Base-by-base conservation (phyloP, 805 yeast genomes). In the Saturnispora galanensis region DNA sequence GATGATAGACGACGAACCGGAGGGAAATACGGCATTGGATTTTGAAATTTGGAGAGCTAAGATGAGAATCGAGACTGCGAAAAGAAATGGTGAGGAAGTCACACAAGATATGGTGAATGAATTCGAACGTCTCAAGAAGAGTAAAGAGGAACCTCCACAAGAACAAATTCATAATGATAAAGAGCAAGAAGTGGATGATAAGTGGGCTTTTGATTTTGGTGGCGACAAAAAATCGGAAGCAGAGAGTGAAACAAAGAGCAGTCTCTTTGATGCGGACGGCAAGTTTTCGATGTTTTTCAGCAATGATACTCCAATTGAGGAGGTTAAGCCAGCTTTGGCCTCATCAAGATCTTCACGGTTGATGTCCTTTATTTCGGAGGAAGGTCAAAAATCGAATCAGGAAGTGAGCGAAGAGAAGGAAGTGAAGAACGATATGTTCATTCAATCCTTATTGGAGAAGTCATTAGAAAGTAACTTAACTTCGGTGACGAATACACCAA, bases 41-140 rank as follows among this genome's bases (percentile, higher is more conserved):
- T 77, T 76, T 52, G 83, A 77, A 54, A 68, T 65, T 48, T 77
- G 82, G 82, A 74, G 75, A 56, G 58, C 69, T 40, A 67, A 65
- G 48, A 72, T 74, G 80, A 68, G 67, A 48, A 58, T 67, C 39
- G 75, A 74, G 53, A 76, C 76, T 34, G 67, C 67, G 31, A 67
- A 63, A 48, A 65, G 68, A 51, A 67, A 70, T 39, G 77, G 76
- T 5, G 74, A 69, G 40, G 54, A 49, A 8, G 58, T 64, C 17
- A 54, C 60, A 11, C 57, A 54, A 30, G 52, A 55, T 12, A 37
- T 46, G 21, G 30, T 38, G 18, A 45, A 42, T 16, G 38, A 29
- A 11, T 38, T 26, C 21, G 31, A 17, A 6, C 40, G 38, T n/a
- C 31, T 30, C 10, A 36, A 37, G 12, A 42, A 42, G 33, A 13